Conservation (phyloP, 805 yeast genomes). For the Komagataella pastoris region DNA sequence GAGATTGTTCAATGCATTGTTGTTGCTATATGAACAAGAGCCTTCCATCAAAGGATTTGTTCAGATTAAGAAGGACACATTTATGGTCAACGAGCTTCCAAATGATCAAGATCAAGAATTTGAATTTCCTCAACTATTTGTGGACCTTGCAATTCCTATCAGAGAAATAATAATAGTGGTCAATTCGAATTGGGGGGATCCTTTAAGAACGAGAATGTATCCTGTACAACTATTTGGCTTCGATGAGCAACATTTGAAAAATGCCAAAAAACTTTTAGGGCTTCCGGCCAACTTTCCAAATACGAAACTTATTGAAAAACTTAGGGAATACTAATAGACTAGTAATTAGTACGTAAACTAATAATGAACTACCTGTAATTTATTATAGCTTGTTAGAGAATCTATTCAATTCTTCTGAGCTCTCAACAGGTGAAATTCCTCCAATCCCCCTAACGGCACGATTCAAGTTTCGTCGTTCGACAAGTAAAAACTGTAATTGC, state of each 20-base stretch:
- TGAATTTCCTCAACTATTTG: slow-evolving; percentile 2
- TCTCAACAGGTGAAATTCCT: not conserved
- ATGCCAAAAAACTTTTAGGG: slow-evolving; percentile 1
- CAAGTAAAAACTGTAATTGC: slow-evolving; percentile 34
- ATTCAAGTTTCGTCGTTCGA: slow-evolving; percentile 23
- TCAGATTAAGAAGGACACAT: slow-evolving; percentile 3
- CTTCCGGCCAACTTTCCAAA: not conserved
- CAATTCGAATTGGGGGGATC: slow-evolving; percentile 6
- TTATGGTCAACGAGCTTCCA: slow-evolving; percentile 1
- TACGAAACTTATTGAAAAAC: not conserved
- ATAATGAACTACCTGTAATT: not conserved
- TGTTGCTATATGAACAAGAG: not conserved
- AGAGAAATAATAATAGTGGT: slow-evolving; percentile 3
- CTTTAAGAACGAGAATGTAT: slow-evolving; percentile 2
- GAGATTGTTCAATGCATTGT: not conserved
- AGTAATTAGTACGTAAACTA: not conserved
- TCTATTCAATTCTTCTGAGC: not conserved
- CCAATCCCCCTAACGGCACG: not conserved
- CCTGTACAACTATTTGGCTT: slow-evolving; percentile 4
- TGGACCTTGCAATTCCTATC: slow-evolving; percentile 1
- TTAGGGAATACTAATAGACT: not conserved
- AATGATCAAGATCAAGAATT: slow-evolving; percentile 2
- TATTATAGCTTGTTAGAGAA: not conserved
- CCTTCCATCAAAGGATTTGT: not conserved
- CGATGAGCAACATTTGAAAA: slow-evolving; percentile 1